These are phyloP conservation scores for Skeletonema costatum DNA, from an alignment of 108 stramenopile genomes.

Conservation along the genomic window DNA sequence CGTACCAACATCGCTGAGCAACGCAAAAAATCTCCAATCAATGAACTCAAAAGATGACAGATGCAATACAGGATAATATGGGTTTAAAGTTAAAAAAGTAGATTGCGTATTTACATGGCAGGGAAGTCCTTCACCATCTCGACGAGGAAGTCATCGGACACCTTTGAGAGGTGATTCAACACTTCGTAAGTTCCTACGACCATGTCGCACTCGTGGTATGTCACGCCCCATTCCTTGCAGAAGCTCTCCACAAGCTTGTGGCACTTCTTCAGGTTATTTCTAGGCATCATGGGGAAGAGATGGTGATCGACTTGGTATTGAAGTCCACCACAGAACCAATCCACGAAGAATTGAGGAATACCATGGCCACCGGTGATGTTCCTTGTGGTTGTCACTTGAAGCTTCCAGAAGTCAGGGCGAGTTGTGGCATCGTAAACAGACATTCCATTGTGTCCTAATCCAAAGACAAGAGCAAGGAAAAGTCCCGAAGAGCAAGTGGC, in stretches of 20 bases:
- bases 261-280: conserved; percentile 91
- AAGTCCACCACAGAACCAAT: conserved; percentile 99
- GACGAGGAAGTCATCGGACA: conserved; percentile 78
- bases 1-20: too few relatives aligned
- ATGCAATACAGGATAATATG: neutral
- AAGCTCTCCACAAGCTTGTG: conserved; percentile 91
- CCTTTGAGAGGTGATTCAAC: conserved; percentile 69
- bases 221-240: conserved; percentile 97
- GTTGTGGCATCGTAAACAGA: conserved; percentile 93
- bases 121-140: conserved; percentile 88
- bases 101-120: conserved; percentile 77
- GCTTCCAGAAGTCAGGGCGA: conserved; percentile 98
- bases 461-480: conserved; percentile 96
- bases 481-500: conserved; percentile 91
- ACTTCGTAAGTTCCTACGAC: conserved; percentile 83
- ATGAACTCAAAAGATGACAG: too few relatives aligned
- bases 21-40: too few relatives aligned
- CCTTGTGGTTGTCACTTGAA: conserved; percentile 98
- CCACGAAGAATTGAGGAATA: conserved; percentile 93
- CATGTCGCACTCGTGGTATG: conserved; percentile 91
- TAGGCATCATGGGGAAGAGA: conserved; percentile 96
- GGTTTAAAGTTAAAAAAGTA: neutral
- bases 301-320: conserved; percentile 99
- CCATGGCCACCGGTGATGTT: conserved; percentile 95
- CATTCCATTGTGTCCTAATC: conserved; percentile 99